These are phyloP conservation scores for Neohortaea acidophila DNA, from an alignment of 495 filamentous ascomycete genomes.

Conservation along the genomic window DNA sequence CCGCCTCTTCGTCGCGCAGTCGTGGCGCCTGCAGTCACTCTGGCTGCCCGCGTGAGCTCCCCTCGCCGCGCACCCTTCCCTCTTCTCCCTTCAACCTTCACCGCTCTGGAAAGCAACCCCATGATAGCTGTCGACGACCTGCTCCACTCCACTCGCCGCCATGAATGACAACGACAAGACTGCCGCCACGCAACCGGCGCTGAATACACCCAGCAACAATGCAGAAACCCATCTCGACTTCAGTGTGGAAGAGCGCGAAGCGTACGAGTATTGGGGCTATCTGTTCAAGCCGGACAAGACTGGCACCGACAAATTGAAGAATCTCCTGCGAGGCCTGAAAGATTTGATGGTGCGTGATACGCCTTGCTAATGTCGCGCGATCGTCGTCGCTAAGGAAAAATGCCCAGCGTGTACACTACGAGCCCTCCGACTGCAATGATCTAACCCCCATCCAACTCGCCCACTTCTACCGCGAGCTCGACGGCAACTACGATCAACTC, in stretches of 20 bases:
- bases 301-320: slow-evolving; percentile 58
- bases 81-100: too few species aligned
- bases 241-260: slow-evolving; percentile 21
- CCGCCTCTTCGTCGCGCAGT: too few species aligned
- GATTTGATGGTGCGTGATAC: slow-evolving; percentile 54
- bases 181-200: too few species aligned
- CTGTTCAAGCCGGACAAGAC: slow-evolving; percentile 68
- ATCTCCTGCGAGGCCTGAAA: slow-evolving; percentile 63
- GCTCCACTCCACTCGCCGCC: too few species aligned
- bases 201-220: too few species aligned
- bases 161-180: too few species aligned
- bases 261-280: slow-evolving; percentile 56
- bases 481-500: slow-evolving; percentile 76
- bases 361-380: slow-evolving; percentile 9
- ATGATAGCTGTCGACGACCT: too few species aligned
- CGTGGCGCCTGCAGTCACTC: too few species aligned
- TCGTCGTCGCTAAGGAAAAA: background rate
- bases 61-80: too few species aligned
- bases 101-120: too few species aligned
- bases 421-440: slow-evolving; percentile 34
- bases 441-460: slow-evolving; percentile 74
- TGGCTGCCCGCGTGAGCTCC: too few species aligned
- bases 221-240: too few species aligned
- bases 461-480: slow-evolving; percentile 72
- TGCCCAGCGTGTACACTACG: slow-evolving; percentile 12